Base-by-base conservation (phyloP, 2,329 filamentous ascomycete species). In the Epichloe sp. region DNA sequence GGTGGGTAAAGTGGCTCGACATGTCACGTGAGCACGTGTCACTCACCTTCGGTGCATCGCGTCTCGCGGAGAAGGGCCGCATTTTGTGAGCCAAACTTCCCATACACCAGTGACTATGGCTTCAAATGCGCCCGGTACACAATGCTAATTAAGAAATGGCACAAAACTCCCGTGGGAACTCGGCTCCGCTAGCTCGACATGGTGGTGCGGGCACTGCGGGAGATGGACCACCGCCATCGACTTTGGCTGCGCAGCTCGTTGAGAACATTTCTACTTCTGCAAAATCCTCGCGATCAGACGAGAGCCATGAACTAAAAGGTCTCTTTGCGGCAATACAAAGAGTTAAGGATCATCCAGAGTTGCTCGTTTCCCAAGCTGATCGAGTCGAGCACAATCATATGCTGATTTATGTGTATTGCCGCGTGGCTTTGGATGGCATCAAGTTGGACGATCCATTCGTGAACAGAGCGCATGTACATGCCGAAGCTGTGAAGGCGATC, bases 161-260 rank as follows among this genome's bases (percentile, higher is more conserved):
- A 31, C 55, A 60, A 21, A 54, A 57, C 49, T 47, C 50, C 53
- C 52, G 54, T 50, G 56, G 46, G 23, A 63, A 56, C 48, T 54
- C 48, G 45, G 54, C 50, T 23, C 51, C 56, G 34, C 50, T 53
- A 50, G 55, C 54, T 46, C 44, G 53, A 17, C 48, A 49, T 42
- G 47, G 54, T 8, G 48, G 54, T 45, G 56, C 52, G 46, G 56
- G 53, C 45, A 57, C 55, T 21, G 43, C 53, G 34, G 52, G 56
- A 35, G 54, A 57, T 17, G 60, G 57, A 10, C 70, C 72, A 44
- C 80, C 82, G 40, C 85, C 88, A 12, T 95, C 90, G 15, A 94
- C 89, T 10, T 76, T 95, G 60, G 88, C 90, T 49, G 88, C 88
- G 12, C 87, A 94, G 66, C 82, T 96, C 52, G 88, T 93, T 56